phyloP scores from a whole-genome alignment of 2,329 filamentous ascomycete species.

The Parastagonospora nodorum region DNA sequence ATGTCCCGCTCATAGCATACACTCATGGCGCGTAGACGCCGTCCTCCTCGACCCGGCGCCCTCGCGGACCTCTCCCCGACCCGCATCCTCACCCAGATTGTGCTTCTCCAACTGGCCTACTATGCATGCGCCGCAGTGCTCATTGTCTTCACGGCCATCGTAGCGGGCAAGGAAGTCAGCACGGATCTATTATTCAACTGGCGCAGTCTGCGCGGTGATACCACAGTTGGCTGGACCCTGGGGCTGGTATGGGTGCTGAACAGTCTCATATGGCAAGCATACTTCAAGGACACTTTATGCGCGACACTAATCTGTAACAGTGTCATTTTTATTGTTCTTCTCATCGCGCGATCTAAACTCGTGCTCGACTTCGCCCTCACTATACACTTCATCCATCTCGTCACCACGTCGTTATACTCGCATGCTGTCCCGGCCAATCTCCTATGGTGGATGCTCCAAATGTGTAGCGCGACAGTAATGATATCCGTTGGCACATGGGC shows the following conservation, averaged over 20 bases:
- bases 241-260: constrained; percentile 71
- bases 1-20: constrained; percentile 25
- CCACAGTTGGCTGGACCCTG: constrained; percentile 71
- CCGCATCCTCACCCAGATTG: constrained; percentile 70
- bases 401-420: constrained; percentile 79
- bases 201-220: constrained; percentile 68
- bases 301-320: constrained; percentile 54
- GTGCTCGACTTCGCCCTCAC: constrained; percentile 94
- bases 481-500: constrained; percentile 81
- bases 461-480: constrained; percentile 66
- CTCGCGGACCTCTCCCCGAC: constrained; percentile 69
- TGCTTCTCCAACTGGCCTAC: constrained; percentile 67
- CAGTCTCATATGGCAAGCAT: constrained; percentile 64
- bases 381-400: constrained; percentile 79
- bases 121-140: constrained; percentile 66
- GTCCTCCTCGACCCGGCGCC: constrained; percentile 67
- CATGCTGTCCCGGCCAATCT: constrained; percentile 74
- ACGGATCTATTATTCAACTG: constrained; percentile 67
- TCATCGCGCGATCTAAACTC: constrained; percentile 89
- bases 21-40: constrained; percentile 62
- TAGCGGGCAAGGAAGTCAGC: constrained; percentile 65
- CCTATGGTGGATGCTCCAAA: constrained; percentile 83
- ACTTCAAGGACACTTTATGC: neutral
- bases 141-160: constrained; percentile 70
- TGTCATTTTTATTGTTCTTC: constrained; percentile 78